Evolutionary conservation across 2,329 filamentous ascomycete genomes (phyloP).

Genomic region (Aspergillus costaricaensis): DNA sequence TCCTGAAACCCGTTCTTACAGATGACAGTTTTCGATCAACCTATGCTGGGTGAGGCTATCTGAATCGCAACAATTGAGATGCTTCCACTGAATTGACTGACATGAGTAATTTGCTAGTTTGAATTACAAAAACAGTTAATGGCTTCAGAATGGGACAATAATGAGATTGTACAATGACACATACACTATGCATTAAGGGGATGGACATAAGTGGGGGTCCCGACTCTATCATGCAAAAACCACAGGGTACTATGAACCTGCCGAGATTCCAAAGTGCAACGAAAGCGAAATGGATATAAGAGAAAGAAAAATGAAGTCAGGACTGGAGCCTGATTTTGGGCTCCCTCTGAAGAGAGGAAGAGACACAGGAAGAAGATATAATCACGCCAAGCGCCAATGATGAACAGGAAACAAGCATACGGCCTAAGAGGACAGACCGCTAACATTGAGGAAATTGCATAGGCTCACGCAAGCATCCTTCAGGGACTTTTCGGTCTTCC

Average conservation of each 20-base stretch:
- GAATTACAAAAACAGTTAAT: too few species aligned
- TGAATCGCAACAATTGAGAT: too few species aligned
- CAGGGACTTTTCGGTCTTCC: slow-evolving; percentile 42
- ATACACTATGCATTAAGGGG: background rate
- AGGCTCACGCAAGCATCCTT: slow-evolving; percentile 42
- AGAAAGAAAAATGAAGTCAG: background rate
- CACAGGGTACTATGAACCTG: background rate
- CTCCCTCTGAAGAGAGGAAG: background rate
- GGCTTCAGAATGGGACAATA: too few species aligned
- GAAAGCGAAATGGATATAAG: background rate
- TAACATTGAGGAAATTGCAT: slow-evolving; percentile 40
- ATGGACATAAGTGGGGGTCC: background rate
- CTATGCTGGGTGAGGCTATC: too few species aligned
- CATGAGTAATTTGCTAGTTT: too few species aligned
- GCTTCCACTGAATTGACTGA: too few species aligned
- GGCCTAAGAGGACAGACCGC: slow-evolving; percentile 29
- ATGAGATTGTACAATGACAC: too few species aligned
- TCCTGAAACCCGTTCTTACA: too few species aligned
- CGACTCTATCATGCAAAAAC: slow-evolving; percentile 6
- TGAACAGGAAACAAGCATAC: slow-evolving; percentile 6
- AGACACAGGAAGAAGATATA: background rate
- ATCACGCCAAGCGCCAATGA: slow-evolving; percentile 4
- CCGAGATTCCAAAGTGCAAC: background rate
- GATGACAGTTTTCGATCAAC: too few species aligned
- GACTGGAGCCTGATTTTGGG: background rate